phyloP scores from a whole-genome alignment of 495 filamentous ascomycete species.

The Parmelia sp. region DNA sequence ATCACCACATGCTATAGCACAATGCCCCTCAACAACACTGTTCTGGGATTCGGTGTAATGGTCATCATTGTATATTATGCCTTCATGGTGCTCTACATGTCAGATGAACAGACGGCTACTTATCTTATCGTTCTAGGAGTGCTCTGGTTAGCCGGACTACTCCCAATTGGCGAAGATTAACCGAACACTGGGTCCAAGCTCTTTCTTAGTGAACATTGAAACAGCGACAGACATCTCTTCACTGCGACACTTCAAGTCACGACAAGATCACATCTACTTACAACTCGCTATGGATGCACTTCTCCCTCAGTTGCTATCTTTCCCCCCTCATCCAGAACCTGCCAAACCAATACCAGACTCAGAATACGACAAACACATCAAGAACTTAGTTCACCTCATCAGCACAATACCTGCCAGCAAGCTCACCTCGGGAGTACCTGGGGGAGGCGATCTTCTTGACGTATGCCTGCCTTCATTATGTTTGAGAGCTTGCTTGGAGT shows the following conservation, averaged over 20 bases:
- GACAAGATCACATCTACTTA: neutral
- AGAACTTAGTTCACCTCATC: slow-evolving; percentile 27
- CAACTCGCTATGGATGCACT: slow-evolving; percentile 29
- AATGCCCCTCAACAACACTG: neutral
- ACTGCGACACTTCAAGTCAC: neutral
- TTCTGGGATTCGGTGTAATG: no score
- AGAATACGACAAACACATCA: slow-evolving; percentile 36
- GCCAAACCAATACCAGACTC: slow-evolving; percentile 30
- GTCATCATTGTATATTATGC: no score
- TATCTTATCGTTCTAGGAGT: no score
- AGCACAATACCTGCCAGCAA: slow-evolving; percentile 29
- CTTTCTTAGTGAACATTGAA: neutral
- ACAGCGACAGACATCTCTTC: neutral
- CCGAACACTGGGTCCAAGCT: neutral
- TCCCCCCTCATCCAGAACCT: slow-evolving; percentile 38
- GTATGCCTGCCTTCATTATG: slow-evolving; percentile 23
- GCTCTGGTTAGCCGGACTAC: no score
- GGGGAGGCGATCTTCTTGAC: slow-evolving; percentile 35
- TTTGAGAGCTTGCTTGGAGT: neutral
- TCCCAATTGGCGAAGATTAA: neutral
- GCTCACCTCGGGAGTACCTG: slow-evolving; percentile 29
- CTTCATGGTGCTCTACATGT: no score
- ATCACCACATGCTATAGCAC: neutral
- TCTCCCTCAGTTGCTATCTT: slow-evolving; percentile 35
- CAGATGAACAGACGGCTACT: no score